Percentiles rank a stretch among this genome's conserved stretches.
These are phyloP conservation scores for Crotalaria pallida DNA, from an alignment of 306 rosid genomes.

Conservation along the genomic window DNA sequence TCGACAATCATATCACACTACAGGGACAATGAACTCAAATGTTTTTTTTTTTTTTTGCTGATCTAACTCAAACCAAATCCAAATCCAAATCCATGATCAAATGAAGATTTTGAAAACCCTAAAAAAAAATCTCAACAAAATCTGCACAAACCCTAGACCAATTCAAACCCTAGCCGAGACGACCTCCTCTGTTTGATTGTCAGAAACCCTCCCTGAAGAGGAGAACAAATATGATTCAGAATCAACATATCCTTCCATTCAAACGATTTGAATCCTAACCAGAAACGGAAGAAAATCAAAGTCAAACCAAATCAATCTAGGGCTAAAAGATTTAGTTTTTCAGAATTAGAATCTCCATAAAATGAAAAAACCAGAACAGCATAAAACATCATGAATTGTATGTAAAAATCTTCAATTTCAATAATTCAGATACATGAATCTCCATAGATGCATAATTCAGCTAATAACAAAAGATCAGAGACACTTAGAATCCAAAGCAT, in stretches of 20 bases:
- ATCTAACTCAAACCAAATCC: constrained; percentile 13
- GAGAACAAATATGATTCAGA: constrained; percentile 7
- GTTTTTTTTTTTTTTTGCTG: background rate
- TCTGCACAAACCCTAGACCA: constrained; percentile 1
- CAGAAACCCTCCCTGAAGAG: background rate
- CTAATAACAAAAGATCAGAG: constrained; percentile 12
- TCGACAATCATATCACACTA: constrained; percentile 10
- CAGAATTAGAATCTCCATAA: background rate
- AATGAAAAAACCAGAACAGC: constrained; percentile 4
- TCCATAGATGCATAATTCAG: constrained; percentile 24
- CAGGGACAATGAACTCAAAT: background rate
- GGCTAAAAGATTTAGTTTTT: background rate
- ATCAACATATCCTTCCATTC: constrained; percentile 12
- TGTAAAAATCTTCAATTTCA: background rate
- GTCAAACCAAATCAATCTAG: constrained; percentile 29
- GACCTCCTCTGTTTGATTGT: background rate
- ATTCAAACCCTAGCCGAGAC: background rate
- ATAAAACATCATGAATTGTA: constrained; percentile 1
- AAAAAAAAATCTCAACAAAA: constrained; percentile 2
- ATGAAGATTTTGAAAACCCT: background rate
- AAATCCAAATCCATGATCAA: constrained; percentile 22
- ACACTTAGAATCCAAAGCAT: constrained; percentile 14
- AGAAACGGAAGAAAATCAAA: constrained; percentile 1
- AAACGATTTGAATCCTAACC: constrained; percentile 8
- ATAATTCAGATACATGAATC: background rate